A percentile compares a stretch with the other conserved stretches of the same genome.
These are phyloP conservation scores for Brachypodium distachyon DNA, from an alignment of 202 grass and related monocot genomes.

Conservation along the genomic window DNA sequence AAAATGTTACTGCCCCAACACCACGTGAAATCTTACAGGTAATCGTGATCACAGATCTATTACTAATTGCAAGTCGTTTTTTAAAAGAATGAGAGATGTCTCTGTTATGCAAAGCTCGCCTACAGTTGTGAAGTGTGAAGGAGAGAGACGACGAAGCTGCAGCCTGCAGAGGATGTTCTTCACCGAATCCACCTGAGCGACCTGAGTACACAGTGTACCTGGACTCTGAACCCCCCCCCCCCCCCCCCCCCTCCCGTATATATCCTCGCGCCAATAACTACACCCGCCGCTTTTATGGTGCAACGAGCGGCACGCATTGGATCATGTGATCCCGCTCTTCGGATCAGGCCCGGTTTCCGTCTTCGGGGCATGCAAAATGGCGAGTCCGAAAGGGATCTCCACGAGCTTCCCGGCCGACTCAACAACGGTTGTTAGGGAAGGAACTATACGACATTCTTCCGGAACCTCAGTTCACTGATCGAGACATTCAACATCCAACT, in stretches of 20 bases:
- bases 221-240: neutral
- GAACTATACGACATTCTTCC: neutral
- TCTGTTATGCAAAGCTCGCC: neutral
- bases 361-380: neutral
- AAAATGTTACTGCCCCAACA: neutral
- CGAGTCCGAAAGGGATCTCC: neutral
- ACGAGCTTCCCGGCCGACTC: neutral
- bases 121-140: neutral
- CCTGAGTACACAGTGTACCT: neutral
- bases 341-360: neutral
- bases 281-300: conserved; percentile 5
- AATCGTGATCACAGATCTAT: neutral
- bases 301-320: neutral
- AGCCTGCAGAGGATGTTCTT: conserved; percentile 9
- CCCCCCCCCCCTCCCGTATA: neutral
- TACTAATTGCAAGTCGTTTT: neutral
- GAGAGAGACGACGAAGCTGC: neutral
- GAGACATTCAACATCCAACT: neutral
- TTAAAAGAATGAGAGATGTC: neutral
- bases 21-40: neutral
- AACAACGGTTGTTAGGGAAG: neutral
- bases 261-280: conserved; percentile 4
- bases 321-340: conserved; percentile 34
- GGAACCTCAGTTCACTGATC: too few relatives aligned
- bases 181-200: conserved; percentile 32